A percentile compares a stretch with the other conserved stretches of the same genome.
phyloP scores from a whole-genome alignment of 2,329 filamentous ascomycete species.

The Fusarium ambrosium region DNA sequence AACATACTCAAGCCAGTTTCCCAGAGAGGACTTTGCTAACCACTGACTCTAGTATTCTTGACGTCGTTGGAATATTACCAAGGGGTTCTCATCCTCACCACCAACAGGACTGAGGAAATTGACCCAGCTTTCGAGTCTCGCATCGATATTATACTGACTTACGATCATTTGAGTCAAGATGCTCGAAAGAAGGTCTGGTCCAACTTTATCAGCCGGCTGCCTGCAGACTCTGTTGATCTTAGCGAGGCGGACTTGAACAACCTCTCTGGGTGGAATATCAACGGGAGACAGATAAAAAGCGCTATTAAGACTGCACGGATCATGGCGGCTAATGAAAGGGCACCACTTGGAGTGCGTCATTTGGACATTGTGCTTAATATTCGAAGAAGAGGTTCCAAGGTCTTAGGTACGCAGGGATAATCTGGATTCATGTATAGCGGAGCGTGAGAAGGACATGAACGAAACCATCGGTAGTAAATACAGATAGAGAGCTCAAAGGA shows the following conservation, averaged over 20 bases:
- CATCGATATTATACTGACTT: constrained; percentile 57
- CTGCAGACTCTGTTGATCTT: not conserved
- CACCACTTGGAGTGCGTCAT: constrained; percentile 2
- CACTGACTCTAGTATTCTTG: constrained; percentile 29
- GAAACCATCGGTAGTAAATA: not conserved
- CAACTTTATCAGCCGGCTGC: not conserved
- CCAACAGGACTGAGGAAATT: constrained; percentile 56
- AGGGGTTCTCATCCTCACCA: constrained; percentile 57
- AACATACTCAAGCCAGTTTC: not conserved
- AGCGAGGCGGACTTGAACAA: not conserved
- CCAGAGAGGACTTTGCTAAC: not conserved
- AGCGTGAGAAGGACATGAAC: not conserved
- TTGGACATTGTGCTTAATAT: constrained; percentile 17
- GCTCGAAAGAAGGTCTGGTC: constrained; percentile 44
- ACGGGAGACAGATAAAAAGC: constrained; percentile 40
- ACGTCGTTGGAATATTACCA: constrained; percentile 52
- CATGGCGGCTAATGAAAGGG: constrained; percentile 3
- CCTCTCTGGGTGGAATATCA: constrained; percentile 4
- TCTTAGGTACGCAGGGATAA: not conserved
- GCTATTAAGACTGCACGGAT: constrained; percentile 20
- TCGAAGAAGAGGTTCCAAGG: constrained; percentile 2
- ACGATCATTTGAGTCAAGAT: constrained; percentile 42
- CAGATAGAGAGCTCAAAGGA: not conserved
- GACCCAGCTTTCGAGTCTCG: constrained; percentile 60
- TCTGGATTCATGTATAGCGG: not conserved